Evolutionary conservation across 805 yeast species (phyloP).

Genomic region (Yamadazyma sp.): DNA sequence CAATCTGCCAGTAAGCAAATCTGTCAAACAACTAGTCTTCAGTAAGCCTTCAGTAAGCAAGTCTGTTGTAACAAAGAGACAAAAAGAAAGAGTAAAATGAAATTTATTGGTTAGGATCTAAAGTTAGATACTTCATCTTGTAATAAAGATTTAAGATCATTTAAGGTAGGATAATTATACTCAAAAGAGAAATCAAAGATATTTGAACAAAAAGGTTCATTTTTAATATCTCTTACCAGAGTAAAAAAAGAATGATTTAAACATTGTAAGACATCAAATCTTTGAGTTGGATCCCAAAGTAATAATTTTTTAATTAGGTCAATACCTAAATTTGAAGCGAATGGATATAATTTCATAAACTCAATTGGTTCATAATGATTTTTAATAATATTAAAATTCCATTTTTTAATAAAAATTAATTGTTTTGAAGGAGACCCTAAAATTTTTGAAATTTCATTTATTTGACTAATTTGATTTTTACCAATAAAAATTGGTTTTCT

Average conservation of each 20-base stretch:
- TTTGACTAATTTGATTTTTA: conserved; percentile 65
- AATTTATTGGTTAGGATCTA: conserved; percentile 23
- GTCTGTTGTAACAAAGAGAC: too few species aligned
- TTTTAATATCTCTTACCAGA: conserved; percentile 49
- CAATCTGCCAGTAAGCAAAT: too few species aligned
- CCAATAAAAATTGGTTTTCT: conserved; percentile 81
- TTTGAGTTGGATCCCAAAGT: conserved; percentile 57
- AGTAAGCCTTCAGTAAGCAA: too few species aligned
- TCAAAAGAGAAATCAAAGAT: conserved; percentile 73
- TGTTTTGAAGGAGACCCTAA: conserved; percentile 67
- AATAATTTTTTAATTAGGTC: conserved; percentile 54
- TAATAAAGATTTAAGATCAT: conserved; percentile 46
- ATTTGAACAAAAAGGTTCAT: conserved; percentile 52
- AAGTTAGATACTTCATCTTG: conserved; percentile 53
- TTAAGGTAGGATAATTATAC: conserved; percentile 7
- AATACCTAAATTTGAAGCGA: conserved; percentile 50
- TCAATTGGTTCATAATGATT: conserved; percentile 35
- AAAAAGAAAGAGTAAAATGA: too few species aligned
- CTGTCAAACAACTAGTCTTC: too few species aligned
- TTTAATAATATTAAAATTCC: conserved; percentile 31
- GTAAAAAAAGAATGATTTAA: conserved; percentile 55
- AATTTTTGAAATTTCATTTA: conserved; percentile 62
- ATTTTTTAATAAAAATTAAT: conserved; percentile 29
- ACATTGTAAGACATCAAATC: conserved; percentile 57
- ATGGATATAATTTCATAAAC: conserved; percentile 62